Evolutionary conservation across 768 basidiomycete genomes (phyloP).

Genomic region (Phanerochaete carnosa): DNA sequence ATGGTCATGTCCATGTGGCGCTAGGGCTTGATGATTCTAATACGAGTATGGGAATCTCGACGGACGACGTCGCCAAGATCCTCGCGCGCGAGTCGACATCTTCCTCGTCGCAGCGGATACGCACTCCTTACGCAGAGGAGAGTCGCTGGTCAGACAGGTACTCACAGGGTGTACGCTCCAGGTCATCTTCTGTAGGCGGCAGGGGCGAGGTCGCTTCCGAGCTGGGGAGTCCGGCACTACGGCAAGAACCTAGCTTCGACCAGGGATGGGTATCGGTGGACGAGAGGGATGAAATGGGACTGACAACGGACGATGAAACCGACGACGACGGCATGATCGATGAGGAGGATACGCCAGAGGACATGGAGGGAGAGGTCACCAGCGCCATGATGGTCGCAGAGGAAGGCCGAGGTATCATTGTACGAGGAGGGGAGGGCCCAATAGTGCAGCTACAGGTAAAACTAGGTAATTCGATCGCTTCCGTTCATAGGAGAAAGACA

Average conservation of each 20-base stretch:
- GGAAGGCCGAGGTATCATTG: conserved; percentile 81
- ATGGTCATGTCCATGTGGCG: conserved; percentile 61
- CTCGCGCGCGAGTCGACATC: conserved; percentile 51
- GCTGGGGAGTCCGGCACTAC: conserved; percentile 32
- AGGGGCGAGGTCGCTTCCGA: conserved; percentile 40
- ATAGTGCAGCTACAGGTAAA: conserved; percentile 62
- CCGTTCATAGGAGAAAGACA: background rate
- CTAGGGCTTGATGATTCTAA: conserved; percentile 56
- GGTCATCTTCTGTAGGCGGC: conserved; percentile 62
- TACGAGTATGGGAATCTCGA: conserved; percentile 55
- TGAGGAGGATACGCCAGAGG: conserved; percentile 42
- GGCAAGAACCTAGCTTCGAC: conserved; percentile 73
- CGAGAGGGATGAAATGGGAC: conserved; percentile 62
- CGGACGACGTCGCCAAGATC: conserved; percentile 63
- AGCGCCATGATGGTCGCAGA: conserved; percentile 78
- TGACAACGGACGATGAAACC: conserved; percentile 52
- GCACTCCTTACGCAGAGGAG: conserved; percentile 53
- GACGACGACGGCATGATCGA: conserved; percentile 38
- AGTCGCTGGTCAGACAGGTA: conserved; percentile 74
- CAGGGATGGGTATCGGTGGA: conserved; percentile 72
- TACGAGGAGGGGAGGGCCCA: conserved; percentile 62
- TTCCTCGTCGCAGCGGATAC: conserved; percentile 42
- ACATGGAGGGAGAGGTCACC: conserved; percentile 65
- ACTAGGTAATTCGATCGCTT: conserved; percentile 55
- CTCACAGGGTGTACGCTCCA: conserved; percentile 59